Evolutionary conservation across 495 filamentous ascomycete species (phyloP).

Genomic region (Aspergillus wentii): DNA sequence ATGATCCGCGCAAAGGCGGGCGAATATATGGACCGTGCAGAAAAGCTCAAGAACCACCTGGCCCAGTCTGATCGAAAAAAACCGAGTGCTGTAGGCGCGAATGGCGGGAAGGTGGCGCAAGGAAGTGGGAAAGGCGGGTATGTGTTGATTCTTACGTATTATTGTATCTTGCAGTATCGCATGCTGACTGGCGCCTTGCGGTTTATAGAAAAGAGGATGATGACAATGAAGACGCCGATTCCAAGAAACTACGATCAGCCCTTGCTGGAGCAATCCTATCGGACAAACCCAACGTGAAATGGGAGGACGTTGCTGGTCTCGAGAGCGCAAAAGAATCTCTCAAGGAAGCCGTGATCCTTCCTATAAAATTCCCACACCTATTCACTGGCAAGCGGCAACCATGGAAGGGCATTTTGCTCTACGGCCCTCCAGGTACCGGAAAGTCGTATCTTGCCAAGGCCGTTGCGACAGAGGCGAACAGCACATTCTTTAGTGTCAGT

Average conservation of each 20-base stretch:
- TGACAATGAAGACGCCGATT: slow-evolving; percentile 77
- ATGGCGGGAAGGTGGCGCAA: slow-evolving; percentile 67
- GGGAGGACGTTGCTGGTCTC: slow-evolving; percentile 98
- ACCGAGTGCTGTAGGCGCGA: slow-evolving; percentile 77
- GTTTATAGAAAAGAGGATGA: slow-evolving; percentile 49
- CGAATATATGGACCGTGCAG: slow-evolving; percentile 97
- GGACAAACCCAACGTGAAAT: slow-evolving; percentile 91
- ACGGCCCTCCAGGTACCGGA: slow-evolving; percentile 93
- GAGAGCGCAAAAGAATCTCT: slow-evolving; percentile 94
- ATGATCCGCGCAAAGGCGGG: slow-evolving; percentile 90
- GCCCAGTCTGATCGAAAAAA: slow-evolving; percentile 69
- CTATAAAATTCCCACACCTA: slow-evolving; percentile 96
- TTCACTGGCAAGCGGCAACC: slow-evolving; percentile 96
- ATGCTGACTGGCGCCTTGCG: slow-evolving; percentile 2
- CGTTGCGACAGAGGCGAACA: slow-evolving; percentile 96
- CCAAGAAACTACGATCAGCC: slow-evolving; percentile 88
- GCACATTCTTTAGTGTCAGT: slow-evolving; percentile 98
- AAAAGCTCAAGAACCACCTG: slow-evolving; percentile 92
- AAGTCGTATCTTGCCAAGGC: slow-evolving; percentile 97
- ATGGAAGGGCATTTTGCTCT: slow-evolving; percentile 96
- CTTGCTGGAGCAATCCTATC: slow-evolving; percentile 88
- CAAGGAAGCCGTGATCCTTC: slow-evolving; percentile 94
- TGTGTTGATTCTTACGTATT: slow-evolving; percentile 17
- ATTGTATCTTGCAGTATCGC: neutral
- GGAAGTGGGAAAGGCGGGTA: slow-evolving; percentile 64